Percentiles rank a stretch among this genome's conserved stretches.
Evolutionary conservation across 2,329 filamentous ascomycete species (phyloP).

Genomic region (Fonsecaea monophora): DNA sequence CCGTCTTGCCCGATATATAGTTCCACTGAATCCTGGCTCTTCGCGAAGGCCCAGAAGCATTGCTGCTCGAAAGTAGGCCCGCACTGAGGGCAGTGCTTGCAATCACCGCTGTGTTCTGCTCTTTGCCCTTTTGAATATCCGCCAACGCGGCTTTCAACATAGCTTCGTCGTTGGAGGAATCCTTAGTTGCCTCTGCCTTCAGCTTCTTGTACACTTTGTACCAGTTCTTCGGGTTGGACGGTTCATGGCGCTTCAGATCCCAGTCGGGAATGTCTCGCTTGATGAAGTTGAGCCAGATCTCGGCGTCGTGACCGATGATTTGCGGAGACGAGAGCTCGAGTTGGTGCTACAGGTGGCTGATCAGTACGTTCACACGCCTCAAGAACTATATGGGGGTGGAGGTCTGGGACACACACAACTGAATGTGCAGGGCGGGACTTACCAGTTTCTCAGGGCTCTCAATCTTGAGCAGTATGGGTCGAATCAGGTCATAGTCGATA

Average conservation of each 20-base stretch:
- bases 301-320: slow-evolving; percentile 70
- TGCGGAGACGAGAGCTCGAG: slow-evolving; percentile 81
- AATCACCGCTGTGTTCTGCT: slow-evolving; percentile 64
- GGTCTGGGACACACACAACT: background rate
- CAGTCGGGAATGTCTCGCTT: slow-evolving; percentile 75
- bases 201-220: slow-evolving; percentile 77
- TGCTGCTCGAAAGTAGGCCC: slow-evolving; percentile 37
- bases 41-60: slow-evolving; percentile 13
- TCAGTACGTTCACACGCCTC: slow-evolving; percentile 20
- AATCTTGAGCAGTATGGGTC: slow-evolving; percentile 73
- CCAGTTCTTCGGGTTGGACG: slow-evolving; percentile 74
- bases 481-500: slow-evolving; percentile 70
- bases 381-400: background rate
- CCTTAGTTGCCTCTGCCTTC: slow-evolving; percentile 63
- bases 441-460: slow-evolving; percentile 77
- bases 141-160: slow-evolving; percentile 64
- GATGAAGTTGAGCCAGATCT: slow-evolving; percentile 82
- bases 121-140: slow-evolving; percentile 64
- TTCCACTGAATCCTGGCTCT: slow-evolving; percentile 26
- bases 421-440: slow-evolving; percentile 36
- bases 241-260: slow-evolving; percentile 67
- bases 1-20: slow-evolving; percentile 34
- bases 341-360: slow-evolving; percentile 48
- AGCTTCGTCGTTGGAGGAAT: slow-evolving; percentile 64
- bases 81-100: slow-evolving; percentile 55